Conservation (phyloP, 2,329 filamentous ascomycete genomes). For the Fusarium sp. region DNA sequence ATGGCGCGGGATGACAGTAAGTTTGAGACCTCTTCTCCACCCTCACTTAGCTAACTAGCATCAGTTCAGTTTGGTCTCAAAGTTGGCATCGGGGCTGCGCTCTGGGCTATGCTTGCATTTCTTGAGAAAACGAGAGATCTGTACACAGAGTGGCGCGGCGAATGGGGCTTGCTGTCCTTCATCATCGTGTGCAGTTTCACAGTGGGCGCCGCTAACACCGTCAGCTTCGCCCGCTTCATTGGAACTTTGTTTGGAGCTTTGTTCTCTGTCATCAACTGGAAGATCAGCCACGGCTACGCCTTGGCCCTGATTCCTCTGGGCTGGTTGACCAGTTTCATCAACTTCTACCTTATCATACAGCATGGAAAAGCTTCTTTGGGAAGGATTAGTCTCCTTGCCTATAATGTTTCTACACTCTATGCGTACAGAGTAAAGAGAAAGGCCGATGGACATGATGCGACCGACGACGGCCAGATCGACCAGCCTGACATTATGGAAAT, state of each 20-base stretch:
- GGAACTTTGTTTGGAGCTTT: slow-evolving; percentile 86
- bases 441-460: slow-evolving; percentile 74
- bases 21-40: slow-evolving; percentile 53
- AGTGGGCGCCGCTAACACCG: slow-evolving; percentile 96
- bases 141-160: slow-evolving; percentile 90
- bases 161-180: slow-evolving; percentile 96
- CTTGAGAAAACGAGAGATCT: slow-evolving; percentile 80
- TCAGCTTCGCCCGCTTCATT: slow-evolving; percentile 84
- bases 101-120: slow-evolving; percentile 92
- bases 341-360: slow-evolving; percentile 90
- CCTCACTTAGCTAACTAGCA: slow-evolving; percentile 55
- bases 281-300: slow-evolving; percentile 79
- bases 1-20: slow-evolving; percentile 62
- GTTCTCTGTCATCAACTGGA: slow-evolving; percentile 84
- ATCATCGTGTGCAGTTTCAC: slow-evolving; percentile 99
- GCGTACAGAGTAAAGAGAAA: slow-evolving; percentile 87
- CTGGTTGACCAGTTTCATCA: slow-evolving; percentile 83
- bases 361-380: slow-evolving; percentile 90
- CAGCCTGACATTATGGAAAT: slow-evolving; percentile 90
- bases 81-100: slow-evolving; percentile 87
- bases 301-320: slow-evolving; percentile 82
- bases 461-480: slow-evolving; percentile 87
- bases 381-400: slow-evolving; percentile 93
- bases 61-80: slow-evolving; percentile 82
- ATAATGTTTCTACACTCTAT: slow-evolving; percentile 94